A percentile compares a stretch with the other conserved stretches of the same genome.
Evolutionary conservation across 129 eudicot species (phyloP).

Genomic region (Flaveria bidentis): DNA sequence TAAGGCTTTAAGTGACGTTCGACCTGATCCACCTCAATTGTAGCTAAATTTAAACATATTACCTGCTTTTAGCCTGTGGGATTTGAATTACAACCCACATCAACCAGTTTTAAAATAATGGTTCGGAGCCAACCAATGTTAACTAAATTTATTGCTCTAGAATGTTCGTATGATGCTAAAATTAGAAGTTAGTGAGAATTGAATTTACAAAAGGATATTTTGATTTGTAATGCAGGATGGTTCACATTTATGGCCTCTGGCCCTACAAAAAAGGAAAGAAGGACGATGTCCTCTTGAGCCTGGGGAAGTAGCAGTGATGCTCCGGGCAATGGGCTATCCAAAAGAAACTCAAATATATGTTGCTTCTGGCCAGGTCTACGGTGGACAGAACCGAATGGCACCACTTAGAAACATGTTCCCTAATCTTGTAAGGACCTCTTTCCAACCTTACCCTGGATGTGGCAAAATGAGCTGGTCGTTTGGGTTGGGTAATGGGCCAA

Average conservation of each 20-base stretch:
- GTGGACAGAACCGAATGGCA: constrained; percentile 98
- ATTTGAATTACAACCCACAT: not conserved
- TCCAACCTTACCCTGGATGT: not conserved
- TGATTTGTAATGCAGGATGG: constrained; percentile 66
- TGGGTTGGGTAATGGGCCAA: not conserved
- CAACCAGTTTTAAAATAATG: not conserved
- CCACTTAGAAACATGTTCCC: constrained; percentile 99
- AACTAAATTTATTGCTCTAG: not conserved
- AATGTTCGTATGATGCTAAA: not conserved
- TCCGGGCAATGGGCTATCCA: constrained; percentile 98
- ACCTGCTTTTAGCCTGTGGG: not conserved
- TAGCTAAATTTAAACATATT: not conserved
- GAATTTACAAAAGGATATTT: constrained; percentile 9
- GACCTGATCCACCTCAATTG: not conserved
- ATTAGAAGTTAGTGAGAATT: not conserved
- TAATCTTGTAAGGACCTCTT: constrained; percentile 67
- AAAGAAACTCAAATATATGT: constrained; percentile 97
- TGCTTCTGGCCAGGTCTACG: constrained; percentile 98
- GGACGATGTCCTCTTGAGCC: constrained; percentile 99
- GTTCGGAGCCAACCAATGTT: not conserved
- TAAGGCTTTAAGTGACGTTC: not conserved
- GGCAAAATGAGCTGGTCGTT: not conserved
- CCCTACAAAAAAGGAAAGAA: constrained; percentile 94
- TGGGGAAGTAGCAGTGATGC: constrained; percentile 97
- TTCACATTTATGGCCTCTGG: constrained; percentile 92